phyloP scores from a whole-genome alignment of 331 rosid genomes.

The Quercus phellos region DNA sequence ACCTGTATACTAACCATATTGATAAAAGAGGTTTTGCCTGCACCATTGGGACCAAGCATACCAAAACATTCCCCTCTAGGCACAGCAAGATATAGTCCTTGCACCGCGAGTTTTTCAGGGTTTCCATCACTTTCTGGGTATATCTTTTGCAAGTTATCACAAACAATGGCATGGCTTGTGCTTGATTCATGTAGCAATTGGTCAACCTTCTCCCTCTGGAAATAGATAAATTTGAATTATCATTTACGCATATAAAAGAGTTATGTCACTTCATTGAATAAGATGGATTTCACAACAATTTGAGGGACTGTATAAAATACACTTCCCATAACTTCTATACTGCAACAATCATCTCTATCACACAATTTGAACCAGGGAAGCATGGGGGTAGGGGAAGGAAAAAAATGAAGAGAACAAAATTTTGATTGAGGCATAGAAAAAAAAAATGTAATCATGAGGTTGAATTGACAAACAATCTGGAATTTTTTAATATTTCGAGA shows the following conservation, averaged over 20 bases:
- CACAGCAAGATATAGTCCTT: slow-evolving; percentile 80
- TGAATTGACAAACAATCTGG: not conserved
- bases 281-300: not conserved
- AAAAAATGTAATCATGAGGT: not conserved
- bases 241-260: not conserved
- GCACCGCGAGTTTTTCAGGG: slow-evolving; percentile 73
- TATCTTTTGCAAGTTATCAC: slow-evolving; percentile 58
- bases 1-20: slow-evolving; percentile 64
- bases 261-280: not conserved
- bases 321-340: too few species aligned
- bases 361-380: too few species aligned
- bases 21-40: slow-evolving; percentile 90
- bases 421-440: too few species aligned
- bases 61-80: slow-evolving; percentile 89
- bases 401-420: too few species aligned
- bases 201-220: slow-evolving; percentile 74
- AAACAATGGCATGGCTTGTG: slow-evolving; percentile 47
- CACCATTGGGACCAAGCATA: slow-evolving; percentile 96
- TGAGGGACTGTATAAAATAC: too few species aligned
- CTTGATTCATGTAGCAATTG: slow-evolving; percentile 47
- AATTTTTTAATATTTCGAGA: too few species aligned
- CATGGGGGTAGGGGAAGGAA: too few species aligned
- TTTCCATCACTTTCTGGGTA: slow-evolving; percentile 85
- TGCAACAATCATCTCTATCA: too few species aligned
- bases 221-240: not conserved